Evolutionary conservation across 306 rosid genomes (phyloP), one percentile per base, ranked within the genome.

Genomic region (Cicer pinnatifidum): DNA sequence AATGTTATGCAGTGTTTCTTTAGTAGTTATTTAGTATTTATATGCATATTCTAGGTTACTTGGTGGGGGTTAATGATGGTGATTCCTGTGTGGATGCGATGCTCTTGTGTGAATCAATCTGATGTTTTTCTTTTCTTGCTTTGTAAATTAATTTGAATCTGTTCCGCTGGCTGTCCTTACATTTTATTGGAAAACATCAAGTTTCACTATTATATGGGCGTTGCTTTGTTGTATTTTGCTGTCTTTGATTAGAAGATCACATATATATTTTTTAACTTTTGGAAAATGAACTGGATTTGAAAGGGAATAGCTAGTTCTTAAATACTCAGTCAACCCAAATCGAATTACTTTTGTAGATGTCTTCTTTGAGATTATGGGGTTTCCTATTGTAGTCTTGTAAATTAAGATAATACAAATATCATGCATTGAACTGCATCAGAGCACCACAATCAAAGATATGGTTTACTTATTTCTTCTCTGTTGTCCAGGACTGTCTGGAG

Each of bases 401-500:
- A 59, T 59, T 33, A 59, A 33, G 65, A 59, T 59, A 59, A 28
- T 33, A 37, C 8, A 35, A 33, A 20, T 35, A 19, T 38, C 2
- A 39, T 8, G 33, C 0, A 12, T 45, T 16, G 37, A 64, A 44
- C 43, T 41, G 50, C 40, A 51, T 17, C 6, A n/a, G 56, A 45
- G 66, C 60, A 15, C 15, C 17, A 46, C 1, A 23, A 2, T 10
- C 39, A 33, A 44, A 69, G 45, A 19, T 59, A 11, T 39, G 13
- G 17, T 60, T 59, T 46, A 17, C 0, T 58, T 19, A 23, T 43
- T 62, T 20, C 11, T 51, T 82, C 13, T 46, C 15, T 59, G 35
- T 41, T 50, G 66, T 66, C 40, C 89, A 93, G 98, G 85, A 72
- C 81, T 91, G 68, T 63, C 96, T 75, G 92, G 87, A 67, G 85